Evolutionary conservation across 495 filamentous ascomycete genomes (phyloP), one percentile per base, ranked within the genome.

Genomic region (Massariosphaeria phaeospora): DNA sequence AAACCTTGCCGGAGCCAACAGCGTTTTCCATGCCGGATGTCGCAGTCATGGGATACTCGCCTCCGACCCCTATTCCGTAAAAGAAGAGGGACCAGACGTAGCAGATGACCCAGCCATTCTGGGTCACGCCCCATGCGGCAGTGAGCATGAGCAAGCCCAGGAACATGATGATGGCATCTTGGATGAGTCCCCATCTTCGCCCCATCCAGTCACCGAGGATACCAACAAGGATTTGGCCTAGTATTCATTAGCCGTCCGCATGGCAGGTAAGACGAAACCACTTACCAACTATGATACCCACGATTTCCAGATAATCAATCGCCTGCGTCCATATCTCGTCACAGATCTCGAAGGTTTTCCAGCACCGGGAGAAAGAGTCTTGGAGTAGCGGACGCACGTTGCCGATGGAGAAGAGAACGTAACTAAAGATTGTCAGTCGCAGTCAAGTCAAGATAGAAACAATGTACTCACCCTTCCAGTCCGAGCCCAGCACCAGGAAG

Each of bases 11-110:
- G 30, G 88, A 84, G 17, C 84, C 81, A 33, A 91, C 82, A 11
- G 88, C 85, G 62, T 90, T 91, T 68, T 96, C 90, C 86, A 96
- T 95, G 48, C 89, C 88, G 18, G 85, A 87, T n/a, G 89, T 95
- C 4, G 90, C 90, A 18, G 90, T 95, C 77, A 95, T 96, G 31
- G 90, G 90, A 67, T 96, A 96, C 71, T 95, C 90, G 46, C 89
- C 90, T 68, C 89, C 90, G 48, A 96, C 89, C 63, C 90, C 90
- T 56, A 95, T 79, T 57, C 86, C 83, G 69, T 95, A 96, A 72
- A 96, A 82, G 72, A 94, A 94, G 26, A 96, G 75, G 17, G 85
- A 84, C 84, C 86, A 91, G 47, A 82, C 84, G 66, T 95, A 96
- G 75, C 88, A 93, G 66, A 93, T 89, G 25, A 96, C 81, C 89